These are phyloP conservation scores for Dichomitus squalens DNA, from an alignment of 1,284 basidiomycete genomes.

Conservation along the genomic window DNA sequence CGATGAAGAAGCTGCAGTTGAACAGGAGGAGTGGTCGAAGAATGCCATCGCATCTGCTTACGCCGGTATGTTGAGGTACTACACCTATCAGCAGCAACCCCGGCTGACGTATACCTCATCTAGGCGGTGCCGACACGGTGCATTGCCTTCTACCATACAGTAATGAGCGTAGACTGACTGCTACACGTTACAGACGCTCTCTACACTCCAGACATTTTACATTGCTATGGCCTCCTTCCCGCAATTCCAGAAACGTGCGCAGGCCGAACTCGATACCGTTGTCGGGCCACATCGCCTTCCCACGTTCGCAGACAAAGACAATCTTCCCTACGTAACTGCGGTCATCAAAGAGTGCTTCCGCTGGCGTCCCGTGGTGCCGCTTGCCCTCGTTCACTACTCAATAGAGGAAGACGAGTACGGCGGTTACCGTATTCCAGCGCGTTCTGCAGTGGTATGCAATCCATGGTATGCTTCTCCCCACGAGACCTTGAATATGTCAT, in stretches of 20 bases:
- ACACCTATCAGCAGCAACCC: too few species aligned
- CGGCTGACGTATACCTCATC: background rate
- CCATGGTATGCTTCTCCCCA: background rate
- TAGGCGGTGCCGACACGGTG: background rate
- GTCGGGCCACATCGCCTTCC: conserved; percentile 32
- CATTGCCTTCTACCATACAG: background rate
- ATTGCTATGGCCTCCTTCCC: conserved; percentile 32
- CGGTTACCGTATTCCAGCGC: background rate
- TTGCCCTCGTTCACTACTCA: background rate
- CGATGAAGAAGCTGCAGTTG: background rate
- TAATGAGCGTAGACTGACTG: background rate
- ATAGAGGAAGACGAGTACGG: background rate
- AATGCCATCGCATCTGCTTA: conserved; percentile 8
- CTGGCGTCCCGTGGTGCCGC: conserved; percentile 23
- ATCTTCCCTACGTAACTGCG: conserved; percentile 34
- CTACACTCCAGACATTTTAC: conserved; percentile 19
- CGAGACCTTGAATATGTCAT: background rate
- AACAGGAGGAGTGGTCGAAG: conserved; percentile 10
- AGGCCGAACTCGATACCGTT: conserved; percentile 33
- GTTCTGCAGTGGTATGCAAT: background rate
- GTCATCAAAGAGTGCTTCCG: conserved; percentile 34
- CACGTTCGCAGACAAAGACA: conserved; percentile 27
- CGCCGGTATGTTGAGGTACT: conserved; percentile 1
- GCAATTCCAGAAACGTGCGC: conserved; percentile 30
- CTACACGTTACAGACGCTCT: background rate